These are phyloP conservation scores for Fusarium sp. DNA, from an alignment of 2,329 filamentous ascomycete genomes.

Conservation along the genomic window DNA sequence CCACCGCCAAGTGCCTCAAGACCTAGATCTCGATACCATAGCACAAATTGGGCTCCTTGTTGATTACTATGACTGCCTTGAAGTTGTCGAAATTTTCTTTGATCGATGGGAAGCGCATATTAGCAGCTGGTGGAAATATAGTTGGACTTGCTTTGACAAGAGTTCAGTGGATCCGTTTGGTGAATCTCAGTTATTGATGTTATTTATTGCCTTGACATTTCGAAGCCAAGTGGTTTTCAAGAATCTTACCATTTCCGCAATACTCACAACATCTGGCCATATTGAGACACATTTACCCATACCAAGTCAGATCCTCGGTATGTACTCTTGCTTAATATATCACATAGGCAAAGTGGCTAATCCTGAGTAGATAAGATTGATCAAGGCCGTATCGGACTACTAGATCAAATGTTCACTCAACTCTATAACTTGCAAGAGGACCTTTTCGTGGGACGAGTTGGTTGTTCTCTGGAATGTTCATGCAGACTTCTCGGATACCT, in stretches of 20 bases:
- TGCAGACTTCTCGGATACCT: background rate
- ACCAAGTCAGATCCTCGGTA: background rate
- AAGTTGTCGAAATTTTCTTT: background rate
- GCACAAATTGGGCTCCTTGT: background rate
- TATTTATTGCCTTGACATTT: background rate
- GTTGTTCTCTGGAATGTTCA: background rate
- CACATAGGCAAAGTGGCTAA: background rate
- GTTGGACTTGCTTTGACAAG: accelerated
- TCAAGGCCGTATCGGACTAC: background rate
- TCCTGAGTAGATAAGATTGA: background rate
- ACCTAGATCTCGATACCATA: background rate
- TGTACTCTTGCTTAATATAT: background rate
- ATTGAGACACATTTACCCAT: background rate
- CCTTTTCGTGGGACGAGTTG: background rate
- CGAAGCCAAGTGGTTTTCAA: background rate
- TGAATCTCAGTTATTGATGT: background rate
- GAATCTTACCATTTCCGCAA: background rate
- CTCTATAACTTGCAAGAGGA: background rate
- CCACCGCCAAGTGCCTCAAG: background rate
- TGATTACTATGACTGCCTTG: background rate
- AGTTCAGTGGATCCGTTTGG: background rate
- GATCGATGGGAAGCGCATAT: background rate
- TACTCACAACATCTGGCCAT: background rate
- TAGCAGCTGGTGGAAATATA: background rate
- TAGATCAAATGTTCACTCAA: background rate